Conservation (phyloP, 257 asterid genomes). For the Plectranthus barbatus region DNA sequence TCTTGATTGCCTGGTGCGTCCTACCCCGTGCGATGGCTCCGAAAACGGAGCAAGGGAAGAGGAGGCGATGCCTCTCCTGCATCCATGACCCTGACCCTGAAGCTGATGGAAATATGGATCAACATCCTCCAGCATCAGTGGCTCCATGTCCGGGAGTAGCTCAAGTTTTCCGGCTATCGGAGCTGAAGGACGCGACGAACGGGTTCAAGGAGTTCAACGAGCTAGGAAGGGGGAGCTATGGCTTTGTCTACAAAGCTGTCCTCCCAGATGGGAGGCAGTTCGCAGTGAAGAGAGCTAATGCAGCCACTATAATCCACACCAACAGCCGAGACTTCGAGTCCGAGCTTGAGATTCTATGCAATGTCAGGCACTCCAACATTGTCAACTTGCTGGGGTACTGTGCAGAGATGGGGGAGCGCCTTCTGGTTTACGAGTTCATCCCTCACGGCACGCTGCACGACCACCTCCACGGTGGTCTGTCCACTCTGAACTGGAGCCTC, state of each 20-base stretch:
- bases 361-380: conserved; percentile 56
- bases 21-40: conserved; percentile 30
- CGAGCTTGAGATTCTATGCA: conserved; percentile 84
- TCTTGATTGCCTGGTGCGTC: conserved; percentile 51
- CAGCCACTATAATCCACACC: conserved; percentile 89
- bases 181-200: conserved; percentile 80
- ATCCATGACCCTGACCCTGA: conserved; percentile 26
- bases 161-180: conserved; percentile 87
- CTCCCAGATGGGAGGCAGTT: conserved; percentile 81
- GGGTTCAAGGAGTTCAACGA: conserved; percentile 96
- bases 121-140: conserved; percentile 32
- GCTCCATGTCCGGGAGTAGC: conserved; percentile 64
- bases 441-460: conserved; percentile 92
- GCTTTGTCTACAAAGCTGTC: conserved; percentile 81
- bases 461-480: conserved; percentile 86
- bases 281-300: conserved; percentile 94
- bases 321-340: conserved; percentile 71
- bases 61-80: conserved; percentile 24
- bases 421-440: conserved; percentile 81
- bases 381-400: conserved; percentile 90
- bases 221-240: conserved; percentile 89
- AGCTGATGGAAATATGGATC: conserved; percentile 26
- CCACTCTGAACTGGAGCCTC: conserved; percentile 60
- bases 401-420: conserved; percentile 93
- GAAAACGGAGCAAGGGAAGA: conserved; percentile 30